These are phyloP conservation scores for sorghum (Sorghum bicolor) DNA, from an alignment of 176 grass and related monocot genomes.

Conservation along the genomic window Sorghum_bicolor_NCBIv3 NC_012872.2:60113501-60114000, in stretches of 20 bases:
- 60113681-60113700: not conserved
- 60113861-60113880: not conserved
- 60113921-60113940: constrained; percentile 2
- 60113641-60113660: not conserved
- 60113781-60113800: constrained; percentile 13
- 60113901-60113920: constrained; percentile 28
- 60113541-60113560: not conserved
- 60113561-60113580: not conserved
- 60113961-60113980: not conserved
- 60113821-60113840: constrained; percentile 15
- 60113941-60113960: not conserved
- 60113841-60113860: constrained; percentile 72
- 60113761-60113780: constrained; percentile 26
- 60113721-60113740: constrained; percentile 18
- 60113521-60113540: not conserved
- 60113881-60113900: not conserved
- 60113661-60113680: not conserved
- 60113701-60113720: not conserved
- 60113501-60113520: not conserved
- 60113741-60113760: not conserved
- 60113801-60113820: constrained; percentile 24
- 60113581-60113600: not conserved
- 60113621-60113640: not conserved
- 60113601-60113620: not conserved
- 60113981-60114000: constrained; percentile 39